These are phyloP conservation scores for Gossypium davidsonii DNA, from an alignment of 441 rosid species.

Conservation along the genomic window DNA sequence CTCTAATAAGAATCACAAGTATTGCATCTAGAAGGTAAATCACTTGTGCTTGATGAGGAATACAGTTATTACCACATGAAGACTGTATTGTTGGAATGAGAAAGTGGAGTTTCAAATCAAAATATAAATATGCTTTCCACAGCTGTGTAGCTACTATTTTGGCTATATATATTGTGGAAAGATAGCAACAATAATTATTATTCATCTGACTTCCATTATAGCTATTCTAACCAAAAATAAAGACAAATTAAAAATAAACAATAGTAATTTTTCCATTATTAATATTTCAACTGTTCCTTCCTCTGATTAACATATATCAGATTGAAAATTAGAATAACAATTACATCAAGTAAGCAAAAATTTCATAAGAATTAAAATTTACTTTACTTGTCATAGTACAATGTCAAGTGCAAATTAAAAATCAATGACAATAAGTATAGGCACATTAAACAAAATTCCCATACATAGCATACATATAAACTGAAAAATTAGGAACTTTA, in stretches of 20 bases:
- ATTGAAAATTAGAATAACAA: neutral
- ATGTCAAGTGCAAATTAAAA: neutral
- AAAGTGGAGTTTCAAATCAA: neutral
- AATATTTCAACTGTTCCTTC: neutral
- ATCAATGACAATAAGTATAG: neutral
- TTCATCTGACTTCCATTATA: neutral
- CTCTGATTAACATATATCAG: neutral
- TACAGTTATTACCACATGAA: neutral
- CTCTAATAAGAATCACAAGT: neutral
- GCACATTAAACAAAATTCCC: neutral
- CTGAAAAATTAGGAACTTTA: neutral
- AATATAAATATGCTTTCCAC: neutral
- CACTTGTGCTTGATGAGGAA: neutral
- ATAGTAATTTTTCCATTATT: neutral
- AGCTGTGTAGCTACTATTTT: neutral
- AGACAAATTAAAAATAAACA: neutral
- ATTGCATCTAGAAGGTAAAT: neutral
- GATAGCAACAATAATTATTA: neutral
- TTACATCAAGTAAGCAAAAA: neutral
- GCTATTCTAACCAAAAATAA: neutral
- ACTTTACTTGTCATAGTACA: neutral
- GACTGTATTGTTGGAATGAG: neutral
- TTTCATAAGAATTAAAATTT: neutral
- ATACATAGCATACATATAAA: neutral
- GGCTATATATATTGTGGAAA: neutral